These are phyloP conservation scores for Coemansia sp. DNA, from an alignment of 371 early-diverging fungal species.

Conservation along the genomic window DNA sequence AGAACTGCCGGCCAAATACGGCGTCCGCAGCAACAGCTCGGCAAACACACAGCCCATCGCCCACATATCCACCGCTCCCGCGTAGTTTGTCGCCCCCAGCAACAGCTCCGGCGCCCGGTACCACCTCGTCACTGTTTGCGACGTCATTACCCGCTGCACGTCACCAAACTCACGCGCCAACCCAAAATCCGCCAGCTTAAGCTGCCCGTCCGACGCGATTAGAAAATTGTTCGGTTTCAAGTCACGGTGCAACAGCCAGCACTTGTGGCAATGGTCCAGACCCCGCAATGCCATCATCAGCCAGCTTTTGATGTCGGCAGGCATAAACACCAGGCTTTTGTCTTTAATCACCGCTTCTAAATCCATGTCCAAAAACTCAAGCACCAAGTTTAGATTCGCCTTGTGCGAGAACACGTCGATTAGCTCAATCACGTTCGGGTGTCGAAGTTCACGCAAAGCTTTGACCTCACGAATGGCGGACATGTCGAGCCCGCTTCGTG, in stretches of 20 bases:
- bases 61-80: slow-evolving; percentile 97
- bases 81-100: slow-evolving; percentile 90
- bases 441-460: slow-evolving; percentile 86
- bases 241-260: slow-evolving; percentile 97
- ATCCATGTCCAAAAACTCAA: slow-evolving; percentile 95
- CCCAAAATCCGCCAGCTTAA: slow-evolving; percentile 99
- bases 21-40: slow-evolving; percentile 95
- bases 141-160: slow-evolving; percentile 75
- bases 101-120: slow-evolving; percentile 99
- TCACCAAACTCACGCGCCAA: slow-evolving; percentile 93
- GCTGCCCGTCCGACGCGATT: slow-evolving; percentile 81
- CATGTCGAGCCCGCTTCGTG: slow-evolving; percentile 88
- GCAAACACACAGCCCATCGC: slow-evolving; percentile 99
- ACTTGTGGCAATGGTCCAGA: slow-evolving; percentile 89
- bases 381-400: slow-evolving; percentile 89
- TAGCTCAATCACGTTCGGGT: slow-evolving; percentile 93
- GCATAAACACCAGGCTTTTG: slow-evolving; percentile 88
- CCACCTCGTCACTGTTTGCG: slow-evolving; percentile 97
- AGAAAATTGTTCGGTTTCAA: slow-evolving; percentile 99
- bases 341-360: slow-evolving; percentile 98
- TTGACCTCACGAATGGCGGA: slow-evolving; percentile 98
- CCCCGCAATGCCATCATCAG: slow-evolving; percentile 97
- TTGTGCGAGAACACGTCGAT: slow-evolving; percentile 95
- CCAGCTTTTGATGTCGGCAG: slow-evolving; percentile 98
- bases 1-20: slow-evolving; percentile 92